Evolutionary conservation across 1,139 yeast genomes (phyloP), one percentile per base, ranked within the genome.

Genomic region (Candida glucosophila): DNA sequence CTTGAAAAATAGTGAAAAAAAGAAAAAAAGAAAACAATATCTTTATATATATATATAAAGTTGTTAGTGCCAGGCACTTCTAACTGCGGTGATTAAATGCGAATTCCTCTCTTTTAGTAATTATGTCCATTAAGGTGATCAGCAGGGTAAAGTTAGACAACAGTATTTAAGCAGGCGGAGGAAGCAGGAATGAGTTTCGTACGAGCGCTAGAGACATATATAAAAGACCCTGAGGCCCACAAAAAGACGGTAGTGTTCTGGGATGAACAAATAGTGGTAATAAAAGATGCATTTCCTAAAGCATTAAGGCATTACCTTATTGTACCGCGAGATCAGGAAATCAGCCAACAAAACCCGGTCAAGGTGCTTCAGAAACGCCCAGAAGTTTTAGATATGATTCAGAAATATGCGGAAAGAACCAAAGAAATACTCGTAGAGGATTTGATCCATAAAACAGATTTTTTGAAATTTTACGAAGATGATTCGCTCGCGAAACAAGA

Each of bases 211-310:
- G 56, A 56, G 33, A 27, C 33, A 3, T 58, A 58, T 37, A 55
- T 64, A 16, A 47, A 52, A 9, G 22, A 50, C 17, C 65, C 68
- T 1, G 34, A 39, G 4, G 30, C 29, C 11, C 30, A 39, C 22
- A 34, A 34, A 18, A 48, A 46, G 4, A 31, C 41, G 3, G 46
- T 53, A 2, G 34, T 76, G 2, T 70, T 45, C 34, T 45, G 54
- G 27, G 79, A 78, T 33, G 67, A 65, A 0, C 49, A 67, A 14
- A 77, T 64, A 7, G 67, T 74, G 4, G 69, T 81, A 2, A 56
- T 82, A 12, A 51, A 52, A 24, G 93, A 82, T 44, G 47, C 47
- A 24, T 82, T 56, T 43, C 85, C 90, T 10, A 82, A 82, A 44
- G 55, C 88, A 1, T 39, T 54, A 10, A 55, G 71, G 14, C 94